phyloP scores from a whole-genome alignment of 306 rosid species.

The Quercus berberidifolia region DNA sequence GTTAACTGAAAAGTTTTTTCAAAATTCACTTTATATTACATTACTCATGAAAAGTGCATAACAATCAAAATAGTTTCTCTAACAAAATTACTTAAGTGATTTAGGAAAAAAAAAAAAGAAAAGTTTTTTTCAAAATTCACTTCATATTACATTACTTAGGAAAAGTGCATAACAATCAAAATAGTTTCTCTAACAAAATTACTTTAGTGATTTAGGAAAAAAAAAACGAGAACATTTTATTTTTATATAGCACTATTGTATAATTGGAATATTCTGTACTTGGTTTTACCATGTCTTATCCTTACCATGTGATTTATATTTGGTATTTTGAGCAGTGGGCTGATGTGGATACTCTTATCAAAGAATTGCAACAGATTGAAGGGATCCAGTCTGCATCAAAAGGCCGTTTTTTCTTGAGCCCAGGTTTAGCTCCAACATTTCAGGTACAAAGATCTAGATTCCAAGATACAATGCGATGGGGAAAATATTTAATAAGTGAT shows the following conservation, averaged over 20 bases:
- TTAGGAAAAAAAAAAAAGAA: too few relatives aligned
- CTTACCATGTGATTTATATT: neutral
- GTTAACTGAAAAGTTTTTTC: neutral
- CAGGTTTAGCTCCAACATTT: conserved; percentile 94
- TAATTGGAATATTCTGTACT: neutral
- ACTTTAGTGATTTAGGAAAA: neutral
- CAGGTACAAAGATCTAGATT: conserved; percentile 48
- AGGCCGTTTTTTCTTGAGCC: conserved; percentile 91
- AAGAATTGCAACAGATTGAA: conserved; percentile 72
- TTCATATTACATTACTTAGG: conserved; percentile 2
- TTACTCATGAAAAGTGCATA: conserved; percentile 1
- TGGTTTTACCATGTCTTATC: neutral
- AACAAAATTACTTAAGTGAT: neutral
- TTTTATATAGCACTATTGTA: neutral
- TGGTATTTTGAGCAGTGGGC: conserved; percentile 63
- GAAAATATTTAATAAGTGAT: neutral
- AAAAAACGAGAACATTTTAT: neutral
- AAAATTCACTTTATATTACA: neutral
- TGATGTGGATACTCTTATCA: conserved; percentile 71
- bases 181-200: neutral
- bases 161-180: neutral
- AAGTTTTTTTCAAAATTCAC: neutral
- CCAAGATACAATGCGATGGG: neutral
- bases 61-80: too few relatives aligned
- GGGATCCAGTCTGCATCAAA: conserved; percentile 73